Percentiles rank a stretch among this genome's conserved stretches.
These are phyloP conservation scores for Thuidium tamariscinum DNA, from an alignment of 225 moss, liverwort and hornwort genomes.

Conservation along the genomic window DNA sequence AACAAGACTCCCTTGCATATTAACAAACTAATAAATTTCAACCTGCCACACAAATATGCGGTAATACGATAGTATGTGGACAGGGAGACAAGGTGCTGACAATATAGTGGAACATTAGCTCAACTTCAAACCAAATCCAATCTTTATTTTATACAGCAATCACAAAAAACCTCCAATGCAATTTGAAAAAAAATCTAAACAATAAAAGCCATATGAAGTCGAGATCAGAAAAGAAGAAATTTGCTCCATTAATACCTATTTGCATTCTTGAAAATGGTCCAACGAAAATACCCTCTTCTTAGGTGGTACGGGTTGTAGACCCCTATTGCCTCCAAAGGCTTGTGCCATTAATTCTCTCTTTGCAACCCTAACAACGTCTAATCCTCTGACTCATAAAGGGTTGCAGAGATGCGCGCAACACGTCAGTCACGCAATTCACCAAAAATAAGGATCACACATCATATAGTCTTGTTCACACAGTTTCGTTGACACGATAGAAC, in stretches of 20 bases:
- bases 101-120: not conserved
- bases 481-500: not conserved
- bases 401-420: not conserved
- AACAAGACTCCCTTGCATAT: not conserved
- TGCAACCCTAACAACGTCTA: not conserved
- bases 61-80: not conserved
- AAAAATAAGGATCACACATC: not conserved
- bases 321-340: slow-evolving; percentile 91
- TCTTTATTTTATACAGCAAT: not conserved
- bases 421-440: not conserved
- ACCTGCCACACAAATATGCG: not conserved
- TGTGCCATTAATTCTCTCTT: slow-evolving; percentile 42
- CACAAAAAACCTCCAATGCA: not conserved
- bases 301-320: slow-evolving; percentile 66
- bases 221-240: not conserved
- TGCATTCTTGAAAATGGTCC: slow-evolving; percentile 91
- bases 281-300: slow-evolving; percentile 95
- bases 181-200: too few relatives aligned
- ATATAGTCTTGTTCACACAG: not conserved
- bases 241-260: slow-evolving; percentile 8
- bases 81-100: not conserved
- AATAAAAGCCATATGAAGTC: not conserved
- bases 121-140: not conserved
- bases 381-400: not conserved
- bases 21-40: not conserved